phyloP scores from a whole-genome alignment of 1,139 yeast genomes.

The Hemisphaericaspora subhashii region DNA sequence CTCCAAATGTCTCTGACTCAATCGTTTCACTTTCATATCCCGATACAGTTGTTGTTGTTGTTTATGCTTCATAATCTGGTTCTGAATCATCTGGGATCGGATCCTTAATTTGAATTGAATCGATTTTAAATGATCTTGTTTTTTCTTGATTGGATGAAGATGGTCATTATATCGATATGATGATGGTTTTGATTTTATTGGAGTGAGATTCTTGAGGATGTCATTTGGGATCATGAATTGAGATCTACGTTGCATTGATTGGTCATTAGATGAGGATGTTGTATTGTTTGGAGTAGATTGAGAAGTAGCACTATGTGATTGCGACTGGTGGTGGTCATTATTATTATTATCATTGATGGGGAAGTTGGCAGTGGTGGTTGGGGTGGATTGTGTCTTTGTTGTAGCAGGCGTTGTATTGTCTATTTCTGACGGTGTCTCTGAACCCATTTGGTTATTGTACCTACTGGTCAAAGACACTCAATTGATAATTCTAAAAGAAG shows the following conservation, averaged over 20 bases:
- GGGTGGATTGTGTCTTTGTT: background rate
- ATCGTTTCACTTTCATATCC: background rate
- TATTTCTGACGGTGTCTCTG: background rate
- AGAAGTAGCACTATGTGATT: too few species aligned
- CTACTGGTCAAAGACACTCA: too few species aligned
- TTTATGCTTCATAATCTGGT: background rate
- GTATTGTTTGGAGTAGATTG: background rate
- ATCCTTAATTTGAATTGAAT: background rate
- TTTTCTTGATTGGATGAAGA: background rate
- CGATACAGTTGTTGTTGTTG: background rate
- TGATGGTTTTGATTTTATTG: background rate
- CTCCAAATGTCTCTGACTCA: background rate
- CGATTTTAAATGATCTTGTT: slow-evolving; percentile 3
- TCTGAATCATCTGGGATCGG: background rate
- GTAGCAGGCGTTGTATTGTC: background rate
- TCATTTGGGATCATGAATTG: background rate
- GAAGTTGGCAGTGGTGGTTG: background rate
- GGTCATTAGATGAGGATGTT: background rate
- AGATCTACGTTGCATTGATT: background rate
- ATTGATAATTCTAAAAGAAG: too few species aligned
- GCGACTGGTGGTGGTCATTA: too few species aligned
- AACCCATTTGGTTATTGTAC: background rate
- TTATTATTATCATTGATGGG: background rate
- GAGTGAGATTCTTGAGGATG: slow-evolving; percentile 4
- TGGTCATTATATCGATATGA: background rate